Evolutionary conservation across 768 basidiomycete genomes (phyloP), one percentile per base, ranked within the genome.

Genomic region (Sarcodon aspratus): DNA sequence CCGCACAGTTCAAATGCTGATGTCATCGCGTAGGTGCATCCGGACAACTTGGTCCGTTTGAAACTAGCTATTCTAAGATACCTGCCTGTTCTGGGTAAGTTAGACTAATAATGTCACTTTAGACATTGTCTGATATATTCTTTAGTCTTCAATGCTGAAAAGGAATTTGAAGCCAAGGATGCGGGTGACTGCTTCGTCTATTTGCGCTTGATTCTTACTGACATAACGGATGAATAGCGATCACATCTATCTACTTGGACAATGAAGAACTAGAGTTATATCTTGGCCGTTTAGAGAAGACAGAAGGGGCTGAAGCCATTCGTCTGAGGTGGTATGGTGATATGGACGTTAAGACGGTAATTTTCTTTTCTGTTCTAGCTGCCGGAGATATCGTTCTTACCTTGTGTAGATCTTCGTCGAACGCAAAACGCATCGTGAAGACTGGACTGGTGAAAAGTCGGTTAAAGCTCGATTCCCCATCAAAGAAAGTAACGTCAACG

Each of bases 391-490:
- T 45, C 36, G 33, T 21, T 35, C 44, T 33, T 17, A 45, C 6
- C 37, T 3, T 3, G 5, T 10, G 7, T 56, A 88, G 83, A 87
- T 91, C 36, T 91, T 87, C 55, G 82, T 91, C 15, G 87, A 91
- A 66, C 84, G 87, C 37, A 91, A 91, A 66, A 91, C 87, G 0
- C 87, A 99, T 62, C 79, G 93, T 48, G 96, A 99, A 66, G 96
- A 99, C 60, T 99, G 96, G 96, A 98, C 95, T 0, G 96, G 96
- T 33, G 95, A 99, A 65, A 97, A 97, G 66, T 93, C 90, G 9
- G 94, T 98, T 61, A 99, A 97, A 66, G 88, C 93, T 11, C 86
- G 94, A 9, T 97, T 98, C 69, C 81, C 89, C 3, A 82, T 99
- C 63, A 93, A 95, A 61, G 95, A 97, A 61, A 80, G 91, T 52